phyloP scores from a whole-genome alignment of 2,329 filamentous ascomycete species.

The Nemania serpens region DNA sequence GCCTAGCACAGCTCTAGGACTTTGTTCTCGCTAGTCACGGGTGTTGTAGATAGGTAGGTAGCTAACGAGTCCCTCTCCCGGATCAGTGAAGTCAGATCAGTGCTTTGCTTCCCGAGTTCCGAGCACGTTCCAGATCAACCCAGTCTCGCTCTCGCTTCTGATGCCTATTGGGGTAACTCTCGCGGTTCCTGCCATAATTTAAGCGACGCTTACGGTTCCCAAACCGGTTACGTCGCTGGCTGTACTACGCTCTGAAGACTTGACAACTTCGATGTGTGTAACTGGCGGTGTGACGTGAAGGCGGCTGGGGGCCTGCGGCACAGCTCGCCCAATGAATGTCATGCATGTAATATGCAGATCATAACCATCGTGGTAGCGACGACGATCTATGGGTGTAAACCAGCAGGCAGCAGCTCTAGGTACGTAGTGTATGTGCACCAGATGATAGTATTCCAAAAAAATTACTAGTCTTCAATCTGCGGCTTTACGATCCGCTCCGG shows the following conservation, averaged over 20 bases:
- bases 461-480: no score
- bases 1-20: not conserved
- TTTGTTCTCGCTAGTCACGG: not conserved
- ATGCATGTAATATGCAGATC: constrained; percentile 20
- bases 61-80: not conserved
- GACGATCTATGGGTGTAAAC: not conserved
- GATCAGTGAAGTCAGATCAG: not conserved
- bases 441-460: not conserved
- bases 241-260: constrained; percentile 5
- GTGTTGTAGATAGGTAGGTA: not conserved
- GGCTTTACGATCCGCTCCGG: constrained; percentile 14
- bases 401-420: constrained; percentile 6
- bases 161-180: not conserved
- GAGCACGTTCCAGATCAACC: not conserved
- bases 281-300: constrained; percentile 1
- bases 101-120: not conserved
- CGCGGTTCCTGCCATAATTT: not conserved
- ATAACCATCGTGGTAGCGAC: not conserved
- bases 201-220: not conserved
- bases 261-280: constrained; percentile 9
- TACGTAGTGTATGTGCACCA: not conserved
- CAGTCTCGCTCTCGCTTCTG: not conserved
- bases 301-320: constrained; percentile 4
- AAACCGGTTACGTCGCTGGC: not conserved
- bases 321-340: not conserved